Evolutionary conservation across 2,329 filamentous ascomycete species (phyloP).

Genomic region (Verticillium longisporum): DNA sequence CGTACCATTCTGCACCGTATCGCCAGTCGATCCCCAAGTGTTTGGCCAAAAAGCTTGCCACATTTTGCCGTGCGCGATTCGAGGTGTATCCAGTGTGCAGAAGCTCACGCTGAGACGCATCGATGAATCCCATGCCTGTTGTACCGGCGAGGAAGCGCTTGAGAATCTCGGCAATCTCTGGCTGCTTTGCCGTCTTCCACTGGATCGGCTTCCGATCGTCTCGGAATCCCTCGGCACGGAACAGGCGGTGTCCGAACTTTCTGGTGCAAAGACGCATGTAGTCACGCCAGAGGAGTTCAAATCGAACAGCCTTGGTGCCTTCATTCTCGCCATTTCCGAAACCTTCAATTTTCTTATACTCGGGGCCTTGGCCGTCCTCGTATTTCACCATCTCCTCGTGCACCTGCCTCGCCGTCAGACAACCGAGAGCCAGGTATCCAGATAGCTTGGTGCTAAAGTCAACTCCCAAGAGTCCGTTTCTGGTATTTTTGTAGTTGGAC

Average conservation of each 20-base stretch:
- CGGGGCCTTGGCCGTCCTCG: constrained; percentile 52
- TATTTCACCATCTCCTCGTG: constrained; percentile 61
- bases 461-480: constrained; percentile 62
- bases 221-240: constrained; percentile 58
- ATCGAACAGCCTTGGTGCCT: constrained; percentile 62
- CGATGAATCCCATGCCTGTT: constrained; percentile 71
- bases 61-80: constrained; percentile 70
- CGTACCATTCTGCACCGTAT: constrained; percentile 77
- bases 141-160: constrained; percentile 57
- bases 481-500: constrained; percentile 59
- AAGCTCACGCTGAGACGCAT: constrained; percentile 69
- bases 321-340: constrained; percentile 67
- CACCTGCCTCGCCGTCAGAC: constrained; percentile 65
- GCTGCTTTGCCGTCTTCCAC: constrained; percentile 41
- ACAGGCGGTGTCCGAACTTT: constrained; percentile 62
- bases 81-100: constrained; percentile 72
- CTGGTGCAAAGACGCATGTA: constrained; percentile 72
- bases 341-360: constrained; percentile 37
- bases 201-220: constrained; percentile 29
- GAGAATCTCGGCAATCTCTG: constrained; percentile 40
- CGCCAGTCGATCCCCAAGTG: constrained; percentile 74
- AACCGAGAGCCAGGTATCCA: constrained; percentile 65
- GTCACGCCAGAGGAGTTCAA: constrained; percentile 72
- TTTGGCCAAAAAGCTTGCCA: constrained; percentile 67
- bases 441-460: constrained; percentile 75